Percentiles rank a stretch among this genome's conserved stretches.
These are phyloP conservation scores for Meyerozyma carpophila DNA, from an alignment of 1,139 yeast species.

Conservation along the genomic window DNA sequence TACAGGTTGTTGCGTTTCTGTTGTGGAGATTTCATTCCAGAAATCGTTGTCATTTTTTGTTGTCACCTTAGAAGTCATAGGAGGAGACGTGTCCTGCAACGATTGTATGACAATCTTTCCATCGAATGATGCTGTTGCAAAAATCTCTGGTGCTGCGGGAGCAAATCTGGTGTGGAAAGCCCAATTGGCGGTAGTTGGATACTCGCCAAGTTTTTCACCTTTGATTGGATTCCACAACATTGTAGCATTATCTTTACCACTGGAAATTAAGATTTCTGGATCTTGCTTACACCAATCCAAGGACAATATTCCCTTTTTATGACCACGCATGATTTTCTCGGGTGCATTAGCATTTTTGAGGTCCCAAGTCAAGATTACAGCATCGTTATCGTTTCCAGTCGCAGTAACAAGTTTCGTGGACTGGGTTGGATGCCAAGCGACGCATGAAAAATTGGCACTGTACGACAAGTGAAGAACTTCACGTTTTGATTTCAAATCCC, in stretches of 20 bases:
- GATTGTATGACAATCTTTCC: slow-evolving; percentile 82
- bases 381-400: slow-evolving; percentile 73
- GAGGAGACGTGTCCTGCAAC: slow-evolving; percentile 71
- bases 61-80: slow-evolving; percentile 39
- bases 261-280: slow-evolving; percentile 68
- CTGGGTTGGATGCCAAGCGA: slow-evolving; percentile 80
- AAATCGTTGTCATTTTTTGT: slow-evolving; percentile 62
- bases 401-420: slow-evolving; percentile 87
- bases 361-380: slow-evolving; percentile 89
- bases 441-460: slow-evolving; percentile 61
- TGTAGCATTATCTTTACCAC: slow-evolving; percentile 89
- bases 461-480: slow-evolving; percentile 83
- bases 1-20: slow-evolving; percentile 70
- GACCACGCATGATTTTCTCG: slow-evolving; percentile 69
- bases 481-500: slow-evolving; percentile 86
- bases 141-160: slow-evolving; percentile 80
- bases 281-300: slow-evolving; percentile 93
- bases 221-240: slow-evolving; percentile 83
- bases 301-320: slow-evolving; percentile 81
- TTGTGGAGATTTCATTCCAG: slow-evolving; percentile 74
- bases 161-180: slow-evolving; percentile 85
- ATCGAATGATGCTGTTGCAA: slow-evolving; percentile 92
- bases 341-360: slow-evolving; percentile 90
- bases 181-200: slow-evolving; percentile 93
- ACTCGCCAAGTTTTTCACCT: slow-evolving; percentile 72